These are phyloP conservation scores for Trichoderma lentiforme DNA, from an alignment of 2,329 filamentous ascomycete species.

Conservation along the genomic window DNA sequence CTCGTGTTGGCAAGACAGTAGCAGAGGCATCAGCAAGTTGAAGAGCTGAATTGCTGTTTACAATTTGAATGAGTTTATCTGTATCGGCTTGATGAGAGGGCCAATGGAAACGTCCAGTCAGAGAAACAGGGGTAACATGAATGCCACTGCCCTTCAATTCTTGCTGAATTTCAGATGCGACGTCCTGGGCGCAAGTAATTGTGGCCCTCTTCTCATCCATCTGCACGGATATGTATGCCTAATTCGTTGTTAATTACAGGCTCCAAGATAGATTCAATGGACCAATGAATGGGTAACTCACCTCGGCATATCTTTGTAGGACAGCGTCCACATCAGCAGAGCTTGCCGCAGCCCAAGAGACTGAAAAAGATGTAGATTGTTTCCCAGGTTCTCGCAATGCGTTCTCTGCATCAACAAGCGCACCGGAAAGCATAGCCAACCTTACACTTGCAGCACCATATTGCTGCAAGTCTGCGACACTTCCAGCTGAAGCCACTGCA, in stretches of 20 bases:
- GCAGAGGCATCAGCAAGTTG: background rate
- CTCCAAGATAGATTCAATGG: background rate
- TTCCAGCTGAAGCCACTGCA: background rate
- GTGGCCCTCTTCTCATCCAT: background rate
- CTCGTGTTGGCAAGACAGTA: background rate
- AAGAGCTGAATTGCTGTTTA: background rate
- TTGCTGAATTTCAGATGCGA: background rate
- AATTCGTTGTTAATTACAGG: background rate
- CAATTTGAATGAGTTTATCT: background rate
- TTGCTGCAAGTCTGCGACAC: background rate
- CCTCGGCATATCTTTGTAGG: constrained; percentile 24
- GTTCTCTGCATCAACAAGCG: background rate
- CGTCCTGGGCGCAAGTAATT: background rate
- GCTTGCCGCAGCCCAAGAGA: constrained; percentile 35
- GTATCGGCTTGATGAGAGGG: background rate
- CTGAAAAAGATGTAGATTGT: constrained; percentile 29
- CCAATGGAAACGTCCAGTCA: background rate
- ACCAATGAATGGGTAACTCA: background rate
- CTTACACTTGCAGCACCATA: background rate
- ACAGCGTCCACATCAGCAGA: constrained; percentile 21
- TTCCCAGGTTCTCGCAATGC: constrained; percentile 34
- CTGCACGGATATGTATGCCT: background rate
- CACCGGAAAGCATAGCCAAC: background rate
- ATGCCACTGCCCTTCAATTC: background rate
- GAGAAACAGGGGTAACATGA: too few species aligned